Evolutionary conservation across 305 asterid species (phyloP).

Genomic region (Euphrasia arctica): DNA sequence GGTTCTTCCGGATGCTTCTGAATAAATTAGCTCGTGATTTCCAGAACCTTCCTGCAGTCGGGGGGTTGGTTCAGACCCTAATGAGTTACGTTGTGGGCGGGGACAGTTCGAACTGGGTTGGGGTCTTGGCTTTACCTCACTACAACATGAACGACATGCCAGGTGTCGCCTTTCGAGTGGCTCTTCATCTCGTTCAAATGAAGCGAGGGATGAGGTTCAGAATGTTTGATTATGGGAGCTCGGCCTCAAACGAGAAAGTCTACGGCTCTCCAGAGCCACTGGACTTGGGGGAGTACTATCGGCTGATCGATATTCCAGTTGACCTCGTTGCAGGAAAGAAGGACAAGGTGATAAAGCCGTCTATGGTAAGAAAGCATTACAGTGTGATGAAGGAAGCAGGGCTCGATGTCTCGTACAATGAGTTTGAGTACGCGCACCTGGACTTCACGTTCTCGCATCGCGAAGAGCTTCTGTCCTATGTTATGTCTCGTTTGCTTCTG

Average conservation of each 20-base stretch:
- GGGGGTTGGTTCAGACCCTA: conserved; percentile 94
- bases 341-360: conserved; percentile 79
- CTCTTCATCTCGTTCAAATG: conserved; percentile 84
- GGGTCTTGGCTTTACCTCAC: conserved; percentile 85
- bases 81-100: conserved; percentile 93
- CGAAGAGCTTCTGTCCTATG: conserved; percentile 79
- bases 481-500: conserved; percentile 73
- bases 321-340: conserved; percentile 90
- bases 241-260: conserved; percentile 55
- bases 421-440: conserved; percentile 92
- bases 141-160: conserved; percentile 99
- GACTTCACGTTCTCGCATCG: conserved; percentile 94
- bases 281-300: conserved; percentile 71
- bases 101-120: conserved; percentile 99
- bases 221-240: conserved; percentile 86
- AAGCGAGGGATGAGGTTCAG: conserved; percentile 64
- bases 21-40: conserved; percentile 93
- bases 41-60: conserved; percentile 94
- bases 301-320: conserved; percentile 73
- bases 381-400: conserved; percentile 73
- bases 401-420: conserved; percentile 70
- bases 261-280: conserved; percentile 78
- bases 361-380: conserved; percentile 86
- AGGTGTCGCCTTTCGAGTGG: conserved; percentile 81
- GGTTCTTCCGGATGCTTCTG: conserved; percentile 89